These are phyloP conservation scores for Botryosphaeria dothidea DNA, from an alignment of 2,329 filamentous ascomycete species.

Conservation along the genomic window DNA sequence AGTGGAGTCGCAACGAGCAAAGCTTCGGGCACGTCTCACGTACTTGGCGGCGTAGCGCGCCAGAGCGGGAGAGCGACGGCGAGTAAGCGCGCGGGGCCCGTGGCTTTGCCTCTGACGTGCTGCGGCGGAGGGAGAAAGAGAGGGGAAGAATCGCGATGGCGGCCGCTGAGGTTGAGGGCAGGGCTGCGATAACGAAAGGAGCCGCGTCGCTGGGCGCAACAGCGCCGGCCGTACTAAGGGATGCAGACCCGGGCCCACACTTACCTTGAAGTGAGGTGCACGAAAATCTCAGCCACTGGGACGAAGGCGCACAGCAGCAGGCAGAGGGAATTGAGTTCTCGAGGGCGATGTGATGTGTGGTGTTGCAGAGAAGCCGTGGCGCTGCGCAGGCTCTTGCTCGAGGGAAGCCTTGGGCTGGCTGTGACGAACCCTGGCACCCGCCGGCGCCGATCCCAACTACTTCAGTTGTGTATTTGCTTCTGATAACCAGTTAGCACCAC, in stretches of 20 bases:
- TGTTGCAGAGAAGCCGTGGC: conserved; percentile 5
- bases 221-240: conserved; percentile 3
- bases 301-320: background rate
- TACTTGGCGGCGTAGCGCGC: conserved; percentile 22
- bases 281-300: background rate
- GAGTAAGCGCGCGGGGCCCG: conserved; percentile 26
- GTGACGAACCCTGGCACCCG: conserved; percentile 6
- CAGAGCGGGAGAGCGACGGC: conserved; percentile 43
- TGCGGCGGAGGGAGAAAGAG: background rate
- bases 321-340: background rate
- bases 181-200: conserved; percentile 17
- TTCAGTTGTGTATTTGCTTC: conserved; percentile 10
- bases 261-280: background rate
- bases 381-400: conserved; percentile 8
- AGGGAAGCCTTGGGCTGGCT: conserved; percentile 7
- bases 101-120: conserved; percentile 17
- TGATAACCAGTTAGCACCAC: background rate
- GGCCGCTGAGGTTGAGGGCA: conserved; percentile 9
- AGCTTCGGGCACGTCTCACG: conserved; percentile 17
- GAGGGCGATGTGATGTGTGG: background rate
- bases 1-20: conserved; percentile 16
- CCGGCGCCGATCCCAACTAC: conserved; percentile 1
- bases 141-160: background rate
- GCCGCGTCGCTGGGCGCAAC: conserved; percentile 16
- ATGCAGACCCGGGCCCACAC: background rate